These are phyloP conservation scores for Striga hermonthica DNA, from an alignment of 305 asterid genomes.

Conservation along the genomic window DNA sequence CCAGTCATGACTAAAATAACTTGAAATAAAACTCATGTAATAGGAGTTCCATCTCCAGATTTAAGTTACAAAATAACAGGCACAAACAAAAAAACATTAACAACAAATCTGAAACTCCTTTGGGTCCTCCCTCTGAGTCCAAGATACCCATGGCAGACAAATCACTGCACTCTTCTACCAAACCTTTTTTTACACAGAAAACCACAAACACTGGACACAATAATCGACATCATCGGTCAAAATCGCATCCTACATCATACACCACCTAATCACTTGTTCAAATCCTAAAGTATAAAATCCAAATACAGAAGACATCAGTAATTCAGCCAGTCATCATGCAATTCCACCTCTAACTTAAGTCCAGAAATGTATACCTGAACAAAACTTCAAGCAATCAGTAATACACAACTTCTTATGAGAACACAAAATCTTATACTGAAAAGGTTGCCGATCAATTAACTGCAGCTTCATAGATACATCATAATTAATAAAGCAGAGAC, in stretches of 20 bases:
- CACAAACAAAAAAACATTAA: neutral
- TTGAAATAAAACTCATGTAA: neutral
- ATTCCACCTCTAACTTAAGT: conserved; percentile 5
- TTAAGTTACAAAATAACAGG: neutral
- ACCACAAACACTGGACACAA: conserved; percentile 6
- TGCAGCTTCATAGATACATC: conserved; percentile 17
- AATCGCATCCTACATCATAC: conserved; percentile 25
- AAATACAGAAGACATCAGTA: conserved; percentile 9
- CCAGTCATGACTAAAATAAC: conserved; percentile 9
- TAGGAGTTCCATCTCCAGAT: conserved; percentile 11
- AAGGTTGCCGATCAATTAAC: conserved; percentile 13
- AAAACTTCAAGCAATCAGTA: conserved; percentile 24
- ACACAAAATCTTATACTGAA: neutral
- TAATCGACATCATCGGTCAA: conserved; percentile 10
- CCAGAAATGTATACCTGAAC: conserved; percentile 5
- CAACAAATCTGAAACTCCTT: neutral
- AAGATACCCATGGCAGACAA: conserved; percentile 6
- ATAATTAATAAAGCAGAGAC: conserved; percentile 16
- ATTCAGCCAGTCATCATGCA: conserved; percentile 7
- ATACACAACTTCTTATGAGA: neutral
- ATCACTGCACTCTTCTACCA: neutral
- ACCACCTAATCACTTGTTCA: too few species aligned
- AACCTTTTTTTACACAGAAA: neutral
- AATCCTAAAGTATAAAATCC: neutral
- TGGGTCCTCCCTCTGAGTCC: neutral